Base-by-base conservation (phyloP, 441 rosid species). In the Sinapis alba region DNA sequence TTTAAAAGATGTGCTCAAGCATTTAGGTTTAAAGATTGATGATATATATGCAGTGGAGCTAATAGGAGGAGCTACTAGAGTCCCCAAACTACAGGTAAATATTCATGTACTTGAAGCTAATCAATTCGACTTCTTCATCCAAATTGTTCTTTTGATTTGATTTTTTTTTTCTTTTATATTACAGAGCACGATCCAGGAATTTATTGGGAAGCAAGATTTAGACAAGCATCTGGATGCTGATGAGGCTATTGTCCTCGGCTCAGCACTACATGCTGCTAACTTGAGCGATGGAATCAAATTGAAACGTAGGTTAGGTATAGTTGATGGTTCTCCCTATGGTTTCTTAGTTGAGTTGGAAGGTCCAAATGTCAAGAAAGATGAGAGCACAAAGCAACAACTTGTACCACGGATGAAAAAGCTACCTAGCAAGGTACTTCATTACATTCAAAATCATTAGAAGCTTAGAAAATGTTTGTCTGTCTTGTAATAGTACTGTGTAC, bases 221-320 rank as follows among this genome's bases (percentile, higher is more conserved):
- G 99, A 86, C 88, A 95, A 84, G 74, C 99, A 95, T 89, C 83
- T 95, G 65, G 99, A 95, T 88, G 97, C 99, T 74, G 99, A 95
- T 84, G 99, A 95, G 83, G 99, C 97, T 57, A 86, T 90, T 79
- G 98, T 89, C 81, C 97, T 95, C 26, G 99, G 99, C 73, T 78
- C 97, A 23, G 75, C 99, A 21, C 82, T 95, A 41, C 90, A 83
- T 85, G 98, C 99, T 71, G 99, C 99, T 65, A 95, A 95, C 87
- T 73, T 95, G 79, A 95, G 99, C 83, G 99, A 95, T 89, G 97
- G 98, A 74, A 95, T 95, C 77, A 93, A 91, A 80, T 84, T 93
- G 86, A 88, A 95, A 71, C 93, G 98, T 75, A 93, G 89, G 84
- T 88, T 95, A 70, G 99, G 99, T 71, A 89, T 95, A 84, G 62